Conservation (phyloP, 441 rosid genomes). For the Cnidoscolus chayamansa region DNA sequence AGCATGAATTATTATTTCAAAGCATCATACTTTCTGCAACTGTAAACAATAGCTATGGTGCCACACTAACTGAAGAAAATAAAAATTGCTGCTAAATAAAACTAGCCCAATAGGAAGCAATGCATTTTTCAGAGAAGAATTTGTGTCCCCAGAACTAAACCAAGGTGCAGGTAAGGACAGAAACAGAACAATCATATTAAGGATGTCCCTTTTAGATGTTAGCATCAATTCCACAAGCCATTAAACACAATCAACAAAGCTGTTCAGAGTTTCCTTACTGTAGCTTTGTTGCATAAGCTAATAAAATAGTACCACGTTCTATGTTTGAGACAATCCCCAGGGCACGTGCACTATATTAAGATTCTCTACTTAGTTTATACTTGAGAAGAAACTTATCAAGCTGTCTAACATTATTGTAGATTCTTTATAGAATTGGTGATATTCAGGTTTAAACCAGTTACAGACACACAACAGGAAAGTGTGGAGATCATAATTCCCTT, state of each 20-base stretch:
- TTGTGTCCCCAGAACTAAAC: not conserved
- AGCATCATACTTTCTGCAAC: not conserved
- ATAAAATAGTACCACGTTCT: not conserved
- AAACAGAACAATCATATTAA: not conserved
- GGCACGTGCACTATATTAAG: not conserved
- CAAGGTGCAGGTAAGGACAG: not conserved
- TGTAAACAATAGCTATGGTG: not conserved
- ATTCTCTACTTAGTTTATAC: not conserved
- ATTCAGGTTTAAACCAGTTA: conserved; percentile 2
- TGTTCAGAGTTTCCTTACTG: not conserved
- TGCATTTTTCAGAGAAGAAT: not conserved
- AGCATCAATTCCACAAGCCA: not conserved
- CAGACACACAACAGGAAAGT: not conserved
- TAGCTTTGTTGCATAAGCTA: not conserved
- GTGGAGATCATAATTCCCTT: not conserved
- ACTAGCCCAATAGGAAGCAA: not conserved
- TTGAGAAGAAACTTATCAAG: not conserved
- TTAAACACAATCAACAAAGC: not conserved
- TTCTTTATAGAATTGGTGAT: not conserved
- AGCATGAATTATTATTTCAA: not conserved
- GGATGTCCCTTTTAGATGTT: not conserved
- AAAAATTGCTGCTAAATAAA: not conserved
- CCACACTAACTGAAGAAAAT: conserved; percentile 3
- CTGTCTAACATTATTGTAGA: too few relatives aligned
- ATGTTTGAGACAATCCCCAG: not conserved